A percentile compares a stretch with the other conserved stretches of the same genome.
Evolutionary conservation across 1,284 basidiomycete species (phyloP).

Genomic region (Boletellus deceptivus): DNA sequence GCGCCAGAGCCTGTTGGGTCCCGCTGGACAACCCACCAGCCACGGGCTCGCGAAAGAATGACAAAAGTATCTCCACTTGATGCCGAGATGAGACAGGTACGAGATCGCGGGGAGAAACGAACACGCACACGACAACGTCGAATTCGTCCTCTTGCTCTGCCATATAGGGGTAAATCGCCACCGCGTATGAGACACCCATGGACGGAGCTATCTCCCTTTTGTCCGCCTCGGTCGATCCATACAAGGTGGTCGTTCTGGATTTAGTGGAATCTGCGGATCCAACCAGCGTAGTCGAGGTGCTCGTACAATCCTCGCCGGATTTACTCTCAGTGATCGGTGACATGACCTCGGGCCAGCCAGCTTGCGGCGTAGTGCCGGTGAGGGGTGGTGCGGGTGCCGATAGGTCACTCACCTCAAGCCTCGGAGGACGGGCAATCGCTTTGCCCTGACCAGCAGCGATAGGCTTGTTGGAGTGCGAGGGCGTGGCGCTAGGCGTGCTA

Average conservation of each 20-base stretch:
- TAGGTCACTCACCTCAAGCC: constrained; percentile 62
- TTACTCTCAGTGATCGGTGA: constrained; percentile 58
- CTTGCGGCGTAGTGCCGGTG: constrained; percentile 56
- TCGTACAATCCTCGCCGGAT: constrained; percentile 36
- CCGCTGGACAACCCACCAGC: constrained; percentile 99
- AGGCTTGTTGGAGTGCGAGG: constrained; percentile 25
- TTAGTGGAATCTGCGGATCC: constrained; percentile 20
- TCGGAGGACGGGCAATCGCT: constrained; percentile 51
- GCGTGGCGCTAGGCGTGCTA: constrained; percentile 20
- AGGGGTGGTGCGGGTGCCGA: constrained; percentile 40
- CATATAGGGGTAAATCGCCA: constrained; percentile 93
- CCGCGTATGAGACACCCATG: constrained; percentile 78
- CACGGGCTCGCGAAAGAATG: constrained; percentile 89
- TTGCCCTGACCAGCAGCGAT: constrained; percentile 30
- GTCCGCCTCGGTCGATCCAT: constrained; percentile 30
- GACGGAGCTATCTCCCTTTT: constrained; percentile 52
- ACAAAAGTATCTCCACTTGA: constrained; percentile 85
- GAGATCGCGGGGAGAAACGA: not conserved
- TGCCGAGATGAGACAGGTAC: constrained; percentile 11
- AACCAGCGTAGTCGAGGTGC: constrained; percentile 20
- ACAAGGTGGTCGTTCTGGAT: constrained; percentile 11
- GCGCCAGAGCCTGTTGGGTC: constrained; percentile 85
- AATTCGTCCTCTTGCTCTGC: constrained; percentile 98
- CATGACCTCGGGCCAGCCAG: constrained; percentile 72
- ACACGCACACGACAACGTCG: constrained; percentile 88